A percentile compares a stretch with the other conserved stretches of the same genome.
These are phyloP conservation scores for Thermochaetoides thermophila DNA, from an alignment of 495 filamentous ascomycete species.

Conservation along the genomic window DNA sequence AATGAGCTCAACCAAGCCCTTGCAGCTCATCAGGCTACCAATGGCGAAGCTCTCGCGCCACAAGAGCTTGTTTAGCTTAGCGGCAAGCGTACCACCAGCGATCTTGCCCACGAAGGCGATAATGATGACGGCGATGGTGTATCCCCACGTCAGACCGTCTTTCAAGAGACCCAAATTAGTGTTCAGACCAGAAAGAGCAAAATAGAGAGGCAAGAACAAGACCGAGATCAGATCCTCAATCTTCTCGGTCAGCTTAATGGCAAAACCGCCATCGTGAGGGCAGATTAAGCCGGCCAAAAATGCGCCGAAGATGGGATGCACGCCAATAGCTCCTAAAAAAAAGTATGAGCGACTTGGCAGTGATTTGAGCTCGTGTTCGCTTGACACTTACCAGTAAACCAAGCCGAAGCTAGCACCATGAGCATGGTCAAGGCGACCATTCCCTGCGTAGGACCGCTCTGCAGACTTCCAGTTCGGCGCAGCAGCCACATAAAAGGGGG, in stretches of 20 bases:
- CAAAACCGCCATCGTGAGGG: slow-evolving; percentile 87
- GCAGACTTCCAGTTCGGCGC: slow-evolving; percentile 55
- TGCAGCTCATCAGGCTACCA: slow-evolving; percentile 92
- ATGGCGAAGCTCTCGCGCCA: slow-evolving; percentile 93
- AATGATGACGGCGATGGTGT: slow-evolving; percentile 71
- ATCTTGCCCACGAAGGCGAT: slow-evolving; percentile 84
- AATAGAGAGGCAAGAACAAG: slow-evolving; percentile 89
- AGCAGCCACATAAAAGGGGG: slow-evolving; percentile 68
- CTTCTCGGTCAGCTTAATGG: slow-evolving; percentile 90
- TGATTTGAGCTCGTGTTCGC: neutral
- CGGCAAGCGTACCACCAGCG: slow-evolving; percentile 68
- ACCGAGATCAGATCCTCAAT: slow-evolving; percentile 83
- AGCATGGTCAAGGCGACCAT: slow-evolving; percentile 74
- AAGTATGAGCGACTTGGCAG: slow-evolving; percentile 15
- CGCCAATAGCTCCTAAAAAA: slow-evolving; percentile 75
- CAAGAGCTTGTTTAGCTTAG: slow-evolving; percentile 58
- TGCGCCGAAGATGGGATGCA: slow-evolving; percentile 75
- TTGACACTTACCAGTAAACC: slow-evolving; percentile 58
- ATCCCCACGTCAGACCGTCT: slow-evolving; percentile 76
- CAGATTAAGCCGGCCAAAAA: slow-evolving; percentile 87
- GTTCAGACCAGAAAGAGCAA: slow-evolving; percentile 78
- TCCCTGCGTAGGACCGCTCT: slow-evolving; percentile 81
- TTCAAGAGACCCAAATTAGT: slow-evolving; percentile 82
- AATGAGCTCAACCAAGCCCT: slow-evolving; percentile 90
- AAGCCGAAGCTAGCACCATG: slow-evolving; percentile 67